Conservation (phyloP, 495 filamentous ascomycete species). For the Hapsidospora chrysogenum region DNA sequence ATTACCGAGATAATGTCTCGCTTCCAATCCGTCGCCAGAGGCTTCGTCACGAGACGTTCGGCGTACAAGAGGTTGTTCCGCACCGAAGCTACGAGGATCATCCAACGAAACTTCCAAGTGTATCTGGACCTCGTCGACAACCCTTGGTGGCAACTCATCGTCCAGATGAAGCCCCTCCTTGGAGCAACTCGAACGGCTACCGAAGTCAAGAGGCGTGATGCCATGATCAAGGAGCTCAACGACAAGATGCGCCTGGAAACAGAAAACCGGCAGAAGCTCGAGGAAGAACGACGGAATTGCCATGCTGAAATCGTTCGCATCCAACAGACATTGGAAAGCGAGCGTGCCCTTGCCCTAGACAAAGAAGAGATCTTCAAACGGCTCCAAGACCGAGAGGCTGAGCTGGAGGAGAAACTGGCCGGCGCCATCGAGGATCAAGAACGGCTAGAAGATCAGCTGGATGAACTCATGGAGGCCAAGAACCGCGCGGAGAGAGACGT, state of each 20-base stretch:
- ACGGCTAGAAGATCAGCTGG: constrained; percentile 79
- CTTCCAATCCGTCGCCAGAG: constrained; percentile 87
- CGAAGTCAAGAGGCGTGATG: constrained; percentile 87
- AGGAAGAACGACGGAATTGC: constrained; percentile 81
- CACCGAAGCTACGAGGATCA: constrained; percentile 85
- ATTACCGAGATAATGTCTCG: constrained; percentile 82
- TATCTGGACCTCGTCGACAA: constrained; percentile 78
- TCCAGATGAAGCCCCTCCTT: constrained; percentile 88
- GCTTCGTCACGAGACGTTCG: constrained; percentile 73
- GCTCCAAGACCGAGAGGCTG: constrained; percentile 73
- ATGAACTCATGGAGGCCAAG: constrained; percentile 76
- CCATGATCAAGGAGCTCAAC: constrained; percentile 75
- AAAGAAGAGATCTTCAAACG: constrained; percentile 98
- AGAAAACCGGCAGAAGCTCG: constrained; percentile 58
- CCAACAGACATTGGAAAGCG: constrained; percentile 85
- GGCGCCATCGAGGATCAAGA: constrained; percentile 94
- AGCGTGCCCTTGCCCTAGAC: constrained; percentile 83
- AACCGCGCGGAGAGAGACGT: constrained; percentile 77
- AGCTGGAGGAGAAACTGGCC: constrained; percentile 79
- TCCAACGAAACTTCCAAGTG: constrained; percentile 80
- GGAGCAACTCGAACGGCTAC: constrained; percentile 79
- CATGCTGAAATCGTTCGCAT: constrained; percentile 76
- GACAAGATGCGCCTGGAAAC: constrained; percentile 65
- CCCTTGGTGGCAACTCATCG: constrained; percentile 93
- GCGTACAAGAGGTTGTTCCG: constrained; percentile 87